These are phyloP conservation scores for Hypoxylon intermedium DNA, from an alignment of 495 filamentous ascomycete species.

Conservation along the genomic window DNA sequence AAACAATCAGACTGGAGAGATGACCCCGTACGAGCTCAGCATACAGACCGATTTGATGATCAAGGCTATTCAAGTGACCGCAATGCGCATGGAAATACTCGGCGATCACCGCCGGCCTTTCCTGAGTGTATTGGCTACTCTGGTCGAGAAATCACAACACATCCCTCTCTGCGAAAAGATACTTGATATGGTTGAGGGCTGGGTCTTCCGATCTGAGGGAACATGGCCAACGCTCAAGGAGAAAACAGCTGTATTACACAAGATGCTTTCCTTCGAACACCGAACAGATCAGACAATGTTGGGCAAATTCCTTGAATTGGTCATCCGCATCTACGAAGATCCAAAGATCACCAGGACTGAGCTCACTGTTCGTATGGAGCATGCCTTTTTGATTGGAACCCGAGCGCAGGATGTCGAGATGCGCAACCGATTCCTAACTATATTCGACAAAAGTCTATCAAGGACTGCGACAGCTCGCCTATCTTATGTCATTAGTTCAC, in stretches of 20 bases:
- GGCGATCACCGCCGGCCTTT: slow-evolving; percentile 91
- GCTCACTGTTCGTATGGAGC: slow-evolving; percentile 93
- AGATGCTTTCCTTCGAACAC: slow-evolving; percentile 95
- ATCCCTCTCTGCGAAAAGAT: slow-evolving; percentile 87
- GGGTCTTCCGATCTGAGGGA: slow-evolving; percentile 93
- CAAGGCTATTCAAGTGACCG: slow-evolving; percentile 91
- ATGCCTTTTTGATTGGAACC: slow-evolving; percentile 95
- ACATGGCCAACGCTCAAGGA: slow-evolving; percentile 96
- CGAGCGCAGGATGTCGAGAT: slow-evolving; percentile 94
- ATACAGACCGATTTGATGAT: slow-evolving; percentile 86
- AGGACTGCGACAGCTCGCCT: slow-evolving; percentile 84
- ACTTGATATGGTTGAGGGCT: slow-evolving; percentile 88
- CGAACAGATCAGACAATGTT: slow-evolving; percentile 81
- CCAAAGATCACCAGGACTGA: slow-evolving; percentile 93
- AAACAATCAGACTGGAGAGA: slow-evolving; percentile 59
- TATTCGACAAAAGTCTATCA: slow-evolving; percentile 90
- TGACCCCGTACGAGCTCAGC: slow-evolving; percentile 79
- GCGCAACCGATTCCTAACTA: slow-evolving; percentile 92
- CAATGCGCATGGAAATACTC: slow-evolving; percentile 90
- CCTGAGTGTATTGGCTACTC: slow-evolving; percentile 88
- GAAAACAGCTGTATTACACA: slow-evolving; percentile 94
- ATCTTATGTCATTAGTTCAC: slow-evolving; percentile 85
- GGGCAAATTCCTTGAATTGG: slow-evolving; percentile 90
- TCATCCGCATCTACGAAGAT: slow-evolving; percentile 97
- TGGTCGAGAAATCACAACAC: slow-evolving; percentile 92